Evolutionary conservation across 257 asterid genomes (phyloP), one percentile per base, ranked within the genome.

Genomic region (Lantana camara): DNA sequence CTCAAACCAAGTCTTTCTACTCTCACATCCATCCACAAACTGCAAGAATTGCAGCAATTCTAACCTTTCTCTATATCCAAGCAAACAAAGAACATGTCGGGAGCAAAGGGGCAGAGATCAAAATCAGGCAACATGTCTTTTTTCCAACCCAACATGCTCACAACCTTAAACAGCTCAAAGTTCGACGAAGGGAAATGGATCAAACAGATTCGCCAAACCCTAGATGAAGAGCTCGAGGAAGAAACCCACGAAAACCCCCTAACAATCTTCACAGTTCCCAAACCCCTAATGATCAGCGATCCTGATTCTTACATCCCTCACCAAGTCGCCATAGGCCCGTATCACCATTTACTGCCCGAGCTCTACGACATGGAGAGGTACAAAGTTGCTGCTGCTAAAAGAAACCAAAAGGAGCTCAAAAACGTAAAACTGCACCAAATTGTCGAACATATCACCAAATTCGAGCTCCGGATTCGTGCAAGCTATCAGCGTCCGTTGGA

Each of bases 241-340:
- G 81, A 75, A 12, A 58, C 8, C 32, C 32, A 27, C 14, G 83
- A 73, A 12, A 67, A 57, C 35, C 78, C 82, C 0, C 82, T 85
- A 7, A 76, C 85, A n/a, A 83, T 85, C 40, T 88, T 79, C 37
- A 64, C 60, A 0, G 89, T 85, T 2, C 93, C 91, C 0, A 88
- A 79, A 62, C 14, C 79, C 9, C 57, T 85, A 1, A 11, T 75
- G 75, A 3, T 14, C 1, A 13, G 24, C 24, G 32, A 58, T 9
- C 86, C 86, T 0, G 74, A 76, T 10, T 82, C 74, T 11, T 87
- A 82, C 82, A 42, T 44, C 12, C 95, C 88, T 1, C 92, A 82
- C 40, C 67, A 70, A 30, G 73, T 87, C 5, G 80, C 89, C 14
- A 74, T 87, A 20, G 95, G 95, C 27, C 91, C 95, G 0, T 87